Conservation (phyloP, 116 monocot species). For the Cymodocea nodosa region DNA sequence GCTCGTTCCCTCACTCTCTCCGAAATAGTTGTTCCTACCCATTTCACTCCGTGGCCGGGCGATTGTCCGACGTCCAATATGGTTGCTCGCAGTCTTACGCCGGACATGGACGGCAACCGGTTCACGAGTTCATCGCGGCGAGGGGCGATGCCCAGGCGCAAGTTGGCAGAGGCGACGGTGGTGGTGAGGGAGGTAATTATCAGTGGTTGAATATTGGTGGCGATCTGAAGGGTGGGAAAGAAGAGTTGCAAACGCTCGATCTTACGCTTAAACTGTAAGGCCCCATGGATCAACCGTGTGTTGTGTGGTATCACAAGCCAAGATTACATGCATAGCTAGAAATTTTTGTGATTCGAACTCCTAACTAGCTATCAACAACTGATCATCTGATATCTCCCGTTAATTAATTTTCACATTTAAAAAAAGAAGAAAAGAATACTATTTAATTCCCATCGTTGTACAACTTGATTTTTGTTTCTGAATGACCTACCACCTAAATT, state of each 20-base stretch:
- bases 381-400: too few relatives aligned
- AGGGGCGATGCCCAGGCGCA: not conserved
- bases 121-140: not conserved
- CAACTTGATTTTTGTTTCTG: too few relatives aligned
- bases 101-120: not conserved
- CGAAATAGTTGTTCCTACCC: conserved; percentile 3
- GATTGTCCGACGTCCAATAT: not conserved
- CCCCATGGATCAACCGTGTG: too few relatives aligned
- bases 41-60: conserved; percentile 8
- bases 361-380: too few relatives aligned
- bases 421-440: too few relatives aligned
- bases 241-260: conserved; percentile 6
- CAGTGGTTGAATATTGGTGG: not conserved
- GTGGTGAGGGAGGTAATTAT: not conserved
- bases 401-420: too few relatives aligned
- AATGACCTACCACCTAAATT: too few relatives aligned
- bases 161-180: not conserved
- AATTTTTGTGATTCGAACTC: too few relatives aligned
- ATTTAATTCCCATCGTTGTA: too few relatives aligned
- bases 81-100: not conserved
- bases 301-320: too few relatives aligned
- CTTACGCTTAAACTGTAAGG: conserved; percentile 4
- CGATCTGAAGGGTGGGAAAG: not conserved
- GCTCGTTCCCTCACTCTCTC: not conserved
- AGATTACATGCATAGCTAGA: too few relatives aligned